phyloP scores from a whole-genome alignment of 345 rosid species.

The Eucalyptus cladocalyx region DNA sequence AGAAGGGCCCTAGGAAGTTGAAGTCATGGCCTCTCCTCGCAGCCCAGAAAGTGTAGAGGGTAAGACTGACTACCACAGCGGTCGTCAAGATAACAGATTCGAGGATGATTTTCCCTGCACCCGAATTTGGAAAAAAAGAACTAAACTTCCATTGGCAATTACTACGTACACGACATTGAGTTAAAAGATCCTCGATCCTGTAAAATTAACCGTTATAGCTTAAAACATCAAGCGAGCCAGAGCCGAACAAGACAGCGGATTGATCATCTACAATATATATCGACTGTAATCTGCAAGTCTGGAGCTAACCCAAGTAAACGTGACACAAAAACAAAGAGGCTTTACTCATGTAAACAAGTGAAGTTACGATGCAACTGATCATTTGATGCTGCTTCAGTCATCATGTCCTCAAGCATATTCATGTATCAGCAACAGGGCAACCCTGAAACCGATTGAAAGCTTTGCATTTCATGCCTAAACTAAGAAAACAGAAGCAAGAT shows the following conservation, averaged over 20 bases:
- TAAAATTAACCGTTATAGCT: background rate
- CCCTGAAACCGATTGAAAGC: background rate
- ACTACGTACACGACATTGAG: background rate
- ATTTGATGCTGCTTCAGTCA: background rate
- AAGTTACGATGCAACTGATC: background rate
- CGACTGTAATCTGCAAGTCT: background rate
- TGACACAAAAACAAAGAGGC: background rate
- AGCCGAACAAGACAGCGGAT: background rate
- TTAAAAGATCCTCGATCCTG: background rate
- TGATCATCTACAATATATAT: background rate
- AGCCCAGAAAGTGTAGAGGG: conserved; percentile 40
- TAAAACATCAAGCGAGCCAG: background rate
- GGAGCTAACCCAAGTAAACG: background rate
- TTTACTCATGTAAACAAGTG: background rate
- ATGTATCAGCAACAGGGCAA: background rate
- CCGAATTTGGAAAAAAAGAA: background rate
- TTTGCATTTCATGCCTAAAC: background rate
- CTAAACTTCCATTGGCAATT: background rate
- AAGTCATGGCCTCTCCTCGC: conserved; percentile 33
- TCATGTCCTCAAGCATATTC: background rate
- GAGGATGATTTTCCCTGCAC: conserved; percentile 68
- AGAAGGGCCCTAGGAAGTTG: conserved; percentile 33
- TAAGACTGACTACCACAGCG: conserved; percentile 26
- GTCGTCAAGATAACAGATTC: conserved; percentile 40
- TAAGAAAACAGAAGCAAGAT: background rate